These are phyloP conservation scores for Arthrobotrys sinensis DNA, from an alignment of 2,329 filamentous ascomycete genomes.

Conservation along the genomic window DNA sequence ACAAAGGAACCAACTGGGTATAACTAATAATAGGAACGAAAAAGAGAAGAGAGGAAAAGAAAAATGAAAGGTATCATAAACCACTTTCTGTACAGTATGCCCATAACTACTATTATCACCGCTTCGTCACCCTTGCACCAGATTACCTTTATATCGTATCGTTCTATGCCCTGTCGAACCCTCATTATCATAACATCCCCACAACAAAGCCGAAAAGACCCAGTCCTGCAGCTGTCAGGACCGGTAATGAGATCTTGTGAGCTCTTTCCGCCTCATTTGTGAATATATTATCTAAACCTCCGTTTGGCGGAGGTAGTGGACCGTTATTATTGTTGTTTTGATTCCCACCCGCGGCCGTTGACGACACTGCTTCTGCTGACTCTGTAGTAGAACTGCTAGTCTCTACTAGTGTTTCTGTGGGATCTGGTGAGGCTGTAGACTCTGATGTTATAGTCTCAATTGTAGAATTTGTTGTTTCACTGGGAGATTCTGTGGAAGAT, in stretches of 20 bases:
- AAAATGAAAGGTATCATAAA: background rate
- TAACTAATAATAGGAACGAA: slow-evolving; percentile 1
- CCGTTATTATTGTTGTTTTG: slow-evolving; percentile 23
- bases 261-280: slow-evolving; percentile 24
- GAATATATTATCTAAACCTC: slow-evolving; percentile 53
- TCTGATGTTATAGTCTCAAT: slow-evolving; percentile 11
- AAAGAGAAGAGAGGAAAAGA: background rate
- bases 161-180: background rate
- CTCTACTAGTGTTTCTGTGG: background rate
- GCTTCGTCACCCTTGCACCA: background rate
- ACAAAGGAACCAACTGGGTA: slow-evolving; percentile 18
- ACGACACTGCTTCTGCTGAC: slow-evolving; percentile 10
- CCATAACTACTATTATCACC: background rate
- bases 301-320: slow-evolving; percentile 52
- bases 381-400: slow-evolving; percentile 7
- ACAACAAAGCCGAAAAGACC: slow-evolving; percentile 32
- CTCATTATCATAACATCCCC: slow-evolving; percentile 34
- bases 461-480: slow-evolving; percentile 17
- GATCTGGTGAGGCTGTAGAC: background rate
- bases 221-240: slow-evolving; percentile 8
- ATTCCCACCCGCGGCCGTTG: slow-evolving; percentile 12
- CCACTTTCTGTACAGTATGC: slow-evolving; percentile 4
- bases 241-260: background rate
- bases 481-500: slow-evolving; percentile 20
- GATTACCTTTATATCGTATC: slow-evolving; percentile 8